phyloP scores from a whole-genome alignment of 2,329 filamentous ascomycete genomes.

The Onygena corvina region DNA sequence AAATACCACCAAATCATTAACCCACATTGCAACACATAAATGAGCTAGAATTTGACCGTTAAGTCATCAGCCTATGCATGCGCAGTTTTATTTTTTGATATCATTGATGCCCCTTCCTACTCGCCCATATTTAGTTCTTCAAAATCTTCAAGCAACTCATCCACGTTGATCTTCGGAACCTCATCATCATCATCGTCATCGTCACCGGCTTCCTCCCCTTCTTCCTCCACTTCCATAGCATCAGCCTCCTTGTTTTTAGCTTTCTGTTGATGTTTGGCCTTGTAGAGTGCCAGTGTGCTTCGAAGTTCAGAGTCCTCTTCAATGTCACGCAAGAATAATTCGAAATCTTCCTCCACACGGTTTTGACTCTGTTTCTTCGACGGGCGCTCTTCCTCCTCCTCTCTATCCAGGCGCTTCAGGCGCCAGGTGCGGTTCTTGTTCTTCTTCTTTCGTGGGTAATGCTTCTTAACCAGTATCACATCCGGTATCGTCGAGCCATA shows the following conservation, averaged over 20 bases:
- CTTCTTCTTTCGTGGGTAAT: conserved; percentile 79
- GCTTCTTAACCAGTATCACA: conserved; percentile 92
- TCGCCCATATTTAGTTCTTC: conserved; percentile 63
- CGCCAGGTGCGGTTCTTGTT: conserved; percentile 77
- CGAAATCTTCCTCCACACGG: conserved; percentile 86
- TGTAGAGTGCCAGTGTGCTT: conserved; percentile 75
- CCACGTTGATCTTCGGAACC: conserved; percentile 59
- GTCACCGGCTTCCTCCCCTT: conserved; percentile 48
- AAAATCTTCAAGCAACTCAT: conserved; percentile 82
- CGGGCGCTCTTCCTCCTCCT: conserved; percentile 52
- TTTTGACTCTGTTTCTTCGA: conserved; percentile 48
- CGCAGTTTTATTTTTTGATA: background rate
- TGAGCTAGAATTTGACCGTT: background rate
- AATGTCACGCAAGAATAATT: conserved; percentile 91
- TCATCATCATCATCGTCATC: conserved; percentile 52
- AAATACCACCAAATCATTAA: background rate
- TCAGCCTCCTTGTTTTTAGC: conserved; percentile 32
- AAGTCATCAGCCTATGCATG: background rate
- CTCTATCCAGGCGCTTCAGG: conserved; percentile 82
- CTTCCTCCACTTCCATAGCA: conserved; percentile 31
- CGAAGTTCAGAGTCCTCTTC: conserved; percentile 89
- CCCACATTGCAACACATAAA: background rate
- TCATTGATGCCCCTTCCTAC: background rate
- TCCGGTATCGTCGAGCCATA: conserved; percentile 75
- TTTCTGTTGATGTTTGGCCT: conserved; percentile 46